Evolutionary conservation across 2,329 filamentous ascomycete species (phyloP).

Genomic region (Fusarium neocosmosporiellum): DNA sequence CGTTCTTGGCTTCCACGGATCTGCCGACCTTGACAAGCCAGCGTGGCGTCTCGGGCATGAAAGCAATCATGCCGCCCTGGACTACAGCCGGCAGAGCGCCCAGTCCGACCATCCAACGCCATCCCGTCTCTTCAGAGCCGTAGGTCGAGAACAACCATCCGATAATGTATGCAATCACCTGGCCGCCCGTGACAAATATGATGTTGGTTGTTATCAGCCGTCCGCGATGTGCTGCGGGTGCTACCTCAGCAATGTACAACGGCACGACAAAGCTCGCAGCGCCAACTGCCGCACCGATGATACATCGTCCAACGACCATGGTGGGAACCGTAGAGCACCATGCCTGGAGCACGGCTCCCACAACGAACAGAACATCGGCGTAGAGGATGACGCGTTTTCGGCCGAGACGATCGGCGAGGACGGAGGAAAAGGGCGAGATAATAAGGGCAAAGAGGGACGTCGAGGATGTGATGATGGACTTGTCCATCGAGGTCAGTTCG

Average conservation of each 20-base stretch:
- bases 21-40: slow-evolving; percentile 82
- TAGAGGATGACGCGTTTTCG: slow-evolving; percentile 72
- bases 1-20: slow-evolving; percentile 68
- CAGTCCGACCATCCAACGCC: slow-evolving; percentile 92
- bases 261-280: slow-evolving; percentile 86
- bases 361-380: slow-evolving; percentile 74
- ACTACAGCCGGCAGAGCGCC: slow-evolving; percentile 80
- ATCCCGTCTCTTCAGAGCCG: slow-evolving; percentile 67
- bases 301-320: slow-evolving; percentile 75
- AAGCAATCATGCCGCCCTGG: slow-evolving; percentile 74
- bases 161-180: slow-evolving; percentile 87
- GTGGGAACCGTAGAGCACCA: slow-evolving; percentile 63
- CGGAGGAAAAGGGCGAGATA: slow-evolving; percentile 71
- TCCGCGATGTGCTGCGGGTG: slow-evolving; percentile 80
- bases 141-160: slow-evolving; percentile 79
- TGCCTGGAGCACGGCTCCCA: slow-evolving; percentile 75
- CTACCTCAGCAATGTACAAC: slow-evolving; percentile 88
- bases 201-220: slow-evolving; percentile 84
- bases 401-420: slow-evolving; percentile 71
- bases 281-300: slow-evolving; percentile 80
- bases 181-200: slow-evolving; percentile 86
- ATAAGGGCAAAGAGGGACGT: slow-evolving; percentile 75
- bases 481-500: slow-evolving; percentile 71
- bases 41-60: slow-evolving; percentile 89
- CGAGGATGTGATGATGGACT: slow-evolving; percentile 76